Percentiles rank a stretch among this genome's conserved stretches.
These are phyloP conservation scores for Populus tomentosa DNA, from an alignment of 441 rosid genomes.

Conservation along the genomic window DNA sequence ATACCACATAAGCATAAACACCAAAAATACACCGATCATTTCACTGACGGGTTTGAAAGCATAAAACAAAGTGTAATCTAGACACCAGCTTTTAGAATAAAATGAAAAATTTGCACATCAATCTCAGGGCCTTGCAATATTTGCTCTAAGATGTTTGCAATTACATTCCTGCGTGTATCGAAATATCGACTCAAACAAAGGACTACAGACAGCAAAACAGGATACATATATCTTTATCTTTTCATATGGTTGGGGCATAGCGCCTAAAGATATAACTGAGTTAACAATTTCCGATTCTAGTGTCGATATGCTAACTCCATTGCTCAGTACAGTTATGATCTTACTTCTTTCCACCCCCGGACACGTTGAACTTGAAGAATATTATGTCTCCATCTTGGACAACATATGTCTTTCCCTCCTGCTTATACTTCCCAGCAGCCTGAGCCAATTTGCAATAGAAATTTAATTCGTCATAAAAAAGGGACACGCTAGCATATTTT, in stretches of 20 bases:
- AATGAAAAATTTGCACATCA: neutral
- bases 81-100: neutral
- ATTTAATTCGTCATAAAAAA: neutral
- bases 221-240: constrained; percentile 9
- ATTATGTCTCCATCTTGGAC: constrained; percentile 94
- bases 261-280: constrained; percentile 11
- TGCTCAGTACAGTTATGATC: neutral
- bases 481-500: too few species aligned
- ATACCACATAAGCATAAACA: neutral
- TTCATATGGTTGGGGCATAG: neutral
- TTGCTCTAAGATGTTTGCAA: neutral
- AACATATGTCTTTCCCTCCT: constrained; percentile 91
- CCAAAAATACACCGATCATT: neutral
- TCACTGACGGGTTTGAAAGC: neutral
- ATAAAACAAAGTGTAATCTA: neutral
- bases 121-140: neutral
- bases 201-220: constrained; percentile 9
- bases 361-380: constrained; percentile 95
- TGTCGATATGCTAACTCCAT: neutral
- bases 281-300: neutral
- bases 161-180: neutral
- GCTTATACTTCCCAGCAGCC: constrained; percentile 92
- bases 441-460: constrained; percentile 22
- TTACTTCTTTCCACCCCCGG: constrained; percentile 97
- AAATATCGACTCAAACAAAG: neutral